These are phyloP conservation scores for Licmophora abbreviata DNA, from an alignment of 108 stramenopile species.

Conservation along the genomic window DNA sequence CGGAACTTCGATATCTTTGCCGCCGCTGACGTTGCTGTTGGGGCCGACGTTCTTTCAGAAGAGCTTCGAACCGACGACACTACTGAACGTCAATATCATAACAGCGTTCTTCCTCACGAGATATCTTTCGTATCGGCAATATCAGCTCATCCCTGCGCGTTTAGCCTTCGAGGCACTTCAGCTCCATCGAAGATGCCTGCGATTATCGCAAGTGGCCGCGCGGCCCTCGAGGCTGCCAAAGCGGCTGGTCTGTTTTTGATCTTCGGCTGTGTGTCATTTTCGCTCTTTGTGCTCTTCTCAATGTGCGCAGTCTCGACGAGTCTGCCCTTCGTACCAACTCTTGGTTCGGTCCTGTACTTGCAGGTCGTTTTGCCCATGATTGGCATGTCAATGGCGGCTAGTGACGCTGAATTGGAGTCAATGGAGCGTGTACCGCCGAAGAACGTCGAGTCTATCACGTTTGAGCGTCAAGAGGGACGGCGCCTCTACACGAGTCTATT, in stretches of 20 bases:
- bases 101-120: constrained; percentile 35
- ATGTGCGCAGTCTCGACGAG: constrained; percentile 48
- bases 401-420: constrained; percentile 35
- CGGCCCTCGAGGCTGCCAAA: constrained; percentile 55
- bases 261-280: constrained; percentile 42
- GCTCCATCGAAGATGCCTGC: constrained; percentile 53
- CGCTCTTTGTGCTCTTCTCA: constrained; percentile 49
- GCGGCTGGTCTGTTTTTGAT: constrained; percentile 49
- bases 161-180: constrained; percentile 48
- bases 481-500: constrained; percentile 27
- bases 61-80: constrained; percentile 9
- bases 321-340: constrained; percentile 42
- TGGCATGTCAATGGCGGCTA: constrained; percentile 57
- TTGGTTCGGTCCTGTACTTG: constrained; percentile 58
- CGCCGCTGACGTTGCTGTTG: constrained; percentile 70
- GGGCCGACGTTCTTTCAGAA: constrained; percentile 61
- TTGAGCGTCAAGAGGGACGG: constrained; percentile 47
- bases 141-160: constrained; percentile 59
- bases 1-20: constrained; percentile 68
- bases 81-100: background rate
- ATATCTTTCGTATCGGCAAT: constrained; percentile 64
- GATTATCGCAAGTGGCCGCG: constrained; percentile 68
- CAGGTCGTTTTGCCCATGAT: constrained; percentile 56
- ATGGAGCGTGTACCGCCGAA: constrained; percentile 80
- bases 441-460: constrained; percentile 59